Evolutionary conservation across 805 yeast genomes (phyloP), one percentile per base, ranked within the genome.

Genomic region (Candida verbasci): DNA sequence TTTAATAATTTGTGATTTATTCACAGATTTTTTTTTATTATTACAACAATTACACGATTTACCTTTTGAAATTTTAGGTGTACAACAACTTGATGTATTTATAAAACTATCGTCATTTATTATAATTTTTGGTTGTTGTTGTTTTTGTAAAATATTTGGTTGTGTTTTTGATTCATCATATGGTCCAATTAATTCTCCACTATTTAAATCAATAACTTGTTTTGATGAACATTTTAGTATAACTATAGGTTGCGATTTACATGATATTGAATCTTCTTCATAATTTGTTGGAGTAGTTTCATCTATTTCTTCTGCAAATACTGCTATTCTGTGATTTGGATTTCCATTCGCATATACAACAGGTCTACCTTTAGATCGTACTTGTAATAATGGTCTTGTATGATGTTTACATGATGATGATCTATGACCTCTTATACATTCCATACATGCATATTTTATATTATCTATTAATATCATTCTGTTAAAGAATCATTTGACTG

Each of bases 381-480:
- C 96, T 49, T 87, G 86, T 9, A 89, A 80, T 27, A 91, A 65
- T 17, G 93, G 86, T 31, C 96, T 70, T 35, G 74, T 68, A 21
- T 83, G 76, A 58, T 91, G 98, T 37, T 76, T 76, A 58, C 98
- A 91, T 38, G 82, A 78, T 1, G 91, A 79, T 1, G 96, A 85
- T 27, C 98, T 64, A 53, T 91, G 98, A 12, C 97, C 97, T 29
- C 96, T 68, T 17, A 93, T 86, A 53, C 98, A 91, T 50, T 81
- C 82, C 37, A 76, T 75, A 58, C 96, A 87, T 3, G 95, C 85
- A 55, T 84, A 83, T 50, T 88, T 83, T 48, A 76, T 82, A 20
- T 83, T 84, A 45, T 83, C 84, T 49, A 82, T 84, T 36, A 85
- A 61, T 36, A 87, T 84, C 95, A 87, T 86, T n/a, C n/a, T n/a